phyloP scores from a whole-genome alignment of 257 asterid species.

The Solanum rostratum region DNA sequence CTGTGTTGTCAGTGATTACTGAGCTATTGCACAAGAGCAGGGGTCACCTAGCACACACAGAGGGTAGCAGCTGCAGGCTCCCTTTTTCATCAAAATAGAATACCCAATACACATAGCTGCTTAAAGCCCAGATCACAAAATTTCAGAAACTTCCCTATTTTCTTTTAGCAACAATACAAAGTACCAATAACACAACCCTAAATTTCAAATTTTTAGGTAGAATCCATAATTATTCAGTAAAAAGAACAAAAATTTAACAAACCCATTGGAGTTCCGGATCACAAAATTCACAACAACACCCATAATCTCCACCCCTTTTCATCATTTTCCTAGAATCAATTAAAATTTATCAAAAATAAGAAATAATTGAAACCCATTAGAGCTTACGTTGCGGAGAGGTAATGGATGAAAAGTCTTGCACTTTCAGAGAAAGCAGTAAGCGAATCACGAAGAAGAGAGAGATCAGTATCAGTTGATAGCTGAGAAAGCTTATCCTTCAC shows the following conservation, averaged over 20 bases:
- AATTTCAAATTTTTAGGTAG: neutral
- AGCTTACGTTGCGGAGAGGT: constrained; percentile 72
- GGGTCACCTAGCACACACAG: no score
- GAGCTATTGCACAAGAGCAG: no score
- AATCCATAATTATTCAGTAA: neutral
- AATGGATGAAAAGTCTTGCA: constrained; percentile 80
- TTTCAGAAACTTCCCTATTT: neutral
- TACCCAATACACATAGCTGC: neutral
- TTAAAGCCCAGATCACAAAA: neutral
- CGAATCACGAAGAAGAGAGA: constrained; percentile 66
- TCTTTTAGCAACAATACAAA: neutral
- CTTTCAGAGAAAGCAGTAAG: constrained; percentile 76
- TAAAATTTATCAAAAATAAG: neutral
- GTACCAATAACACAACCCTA: neutral
- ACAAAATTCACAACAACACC: neutral
- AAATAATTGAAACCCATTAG: neutral
- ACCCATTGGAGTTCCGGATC: neutral
- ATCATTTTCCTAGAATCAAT: neutral
- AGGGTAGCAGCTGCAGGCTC: neutral
- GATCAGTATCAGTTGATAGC: constrained; percentile 51
- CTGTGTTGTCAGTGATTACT: no score
- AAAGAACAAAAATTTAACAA: no score
- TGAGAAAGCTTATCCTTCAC: constrained; percentile 88
- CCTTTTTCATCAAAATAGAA: neutral
- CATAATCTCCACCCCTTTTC: neutral